Evolutionary conservation across 257 asterid genomes (phyloP).

Genomic region (Mitragyna speciosa): DNA sequence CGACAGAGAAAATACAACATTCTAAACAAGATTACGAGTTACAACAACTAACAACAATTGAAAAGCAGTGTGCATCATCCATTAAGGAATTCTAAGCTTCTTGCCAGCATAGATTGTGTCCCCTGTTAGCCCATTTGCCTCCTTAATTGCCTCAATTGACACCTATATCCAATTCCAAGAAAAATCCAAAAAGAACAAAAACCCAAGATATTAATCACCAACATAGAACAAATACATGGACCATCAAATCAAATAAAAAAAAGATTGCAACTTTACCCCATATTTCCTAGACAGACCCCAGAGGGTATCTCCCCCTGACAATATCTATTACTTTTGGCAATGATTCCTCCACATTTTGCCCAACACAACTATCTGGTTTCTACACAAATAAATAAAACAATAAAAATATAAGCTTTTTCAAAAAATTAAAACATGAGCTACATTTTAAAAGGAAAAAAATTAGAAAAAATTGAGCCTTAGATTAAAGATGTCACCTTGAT

Average conservation of each 20-base stretch:
- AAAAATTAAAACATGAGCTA: neutral
- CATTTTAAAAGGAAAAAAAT: neutral
- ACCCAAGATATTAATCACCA: neutral
- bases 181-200: neutral
- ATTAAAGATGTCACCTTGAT: slow-evolving; percentile 1
- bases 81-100: slow-evolving; percentile 28
- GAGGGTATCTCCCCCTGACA: slow-evolving; percentile 41
- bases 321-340: slow-evolving; percentile 30
- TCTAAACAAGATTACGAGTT: neutral
- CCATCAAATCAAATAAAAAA: neutral
- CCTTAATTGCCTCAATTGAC: slow-evolving; percentile 39
- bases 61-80: neutral
- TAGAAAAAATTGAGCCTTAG: neutral
- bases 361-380: slow-evolving; percentile 23
- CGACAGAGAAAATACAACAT: neutral
- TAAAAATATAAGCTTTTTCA: neutral
- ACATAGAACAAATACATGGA: neutral
- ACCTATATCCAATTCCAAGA: slow-evolving; percentile 22
- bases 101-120: slow-evolving; percentile 32
- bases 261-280: slow-evolving; percentile 24
- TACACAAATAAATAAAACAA: neutral
- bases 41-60: neutral
- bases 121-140: slow-evolving; percentile 31
- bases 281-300: slow-evolving; percentile 43
- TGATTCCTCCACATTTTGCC: slow-evolving; percentile 21